Conservation (phyloP, 441 rosid species). For the Theobroma grandiflorum region DNA sequence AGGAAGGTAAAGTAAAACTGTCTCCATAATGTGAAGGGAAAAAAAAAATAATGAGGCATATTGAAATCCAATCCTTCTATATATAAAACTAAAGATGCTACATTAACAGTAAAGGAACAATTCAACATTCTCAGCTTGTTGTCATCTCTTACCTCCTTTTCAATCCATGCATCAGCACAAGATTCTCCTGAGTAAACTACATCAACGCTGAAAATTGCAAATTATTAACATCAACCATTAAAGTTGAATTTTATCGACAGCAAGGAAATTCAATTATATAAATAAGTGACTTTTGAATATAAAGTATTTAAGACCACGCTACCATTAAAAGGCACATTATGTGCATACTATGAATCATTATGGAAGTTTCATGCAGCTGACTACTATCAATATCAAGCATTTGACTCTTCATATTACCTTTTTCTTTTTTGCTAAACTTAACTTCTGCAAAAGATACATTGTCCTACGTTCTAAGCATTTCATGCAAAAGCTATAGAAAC, state of each 20-base stretch:
- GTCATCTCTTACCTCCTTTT: slow-evolving; percentile 70
- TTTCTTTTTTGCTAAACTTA: background rate
- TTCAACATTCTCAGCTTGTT: slow-evolving; percentile 9
- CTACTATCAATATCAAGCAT: slow-evolving; percentile 4
- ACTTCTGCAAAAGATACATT: slow-evolving; percentile 1
- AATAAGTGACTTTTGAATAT: background rate
- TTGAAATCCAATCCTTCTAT: background rate
- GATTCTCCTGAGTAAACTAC: slow-evolving; percentile 78
- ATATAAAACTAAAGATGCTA: slow-evolving; percentile 8
- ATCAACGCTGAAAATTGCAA: slow-evolving; percentile 65
- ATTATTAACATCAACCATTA: slow-evolving; percentile 7
- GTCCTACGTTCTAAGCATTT: background rate
- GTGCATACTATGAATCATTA: background rate
- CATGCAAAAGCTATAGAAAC: slow-evolving; percentile 9
- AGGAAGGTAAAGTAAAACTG: background rate
- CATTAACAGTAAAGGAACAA: slow-evolving; percentile 4
- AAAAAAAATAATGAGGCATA: background rate
- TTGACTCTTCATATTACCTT: slow-evolving; percentile 17
- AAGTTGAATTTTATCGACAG: background rate
- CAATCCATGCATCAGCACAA: slow-evolving; percentile 95
- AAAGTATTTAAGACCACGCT: background rate
- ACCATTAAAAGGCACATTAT: background rate
- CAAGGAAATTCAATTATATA: slow-evolving; percentile 10
- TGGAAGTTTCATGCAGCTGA: background rate
- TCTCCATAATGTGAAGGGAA: slow-evolving; percentile 2